Base-by-base conservation (phyloP, 1,284 basidiomycete species). In the Fistulinella cinereoalba region DNA sequence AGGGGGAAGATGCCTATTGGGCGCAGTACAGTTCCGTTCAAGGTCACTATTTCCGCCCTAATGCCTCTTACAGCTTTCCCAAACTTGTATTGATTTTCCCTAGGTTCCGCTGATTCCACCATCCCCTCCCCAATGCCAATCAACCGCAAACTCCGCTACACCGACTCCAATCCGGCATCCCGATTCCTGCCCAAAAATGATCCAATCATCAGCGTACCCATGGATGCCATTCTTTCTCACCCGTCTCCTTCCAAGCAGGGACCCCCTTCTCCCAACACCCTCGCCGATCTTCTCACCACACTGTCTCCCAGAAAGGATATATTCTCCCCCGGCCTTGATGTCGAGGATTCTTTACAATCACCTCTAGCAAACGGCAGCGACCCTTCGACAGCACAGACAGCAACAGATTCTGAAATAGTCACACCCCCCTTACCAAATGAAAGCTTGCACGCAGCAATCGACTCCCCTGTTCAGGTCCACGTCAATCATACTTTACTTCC, bases 1-100 rank as follows among this genome's bases (percentile, higher is more conserved):
- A 45, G 23, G 51, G 41, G 29, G 85, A 87, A 58, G 86, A 88
- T 52, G 82, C 82, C 4, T 88, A 88, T 56, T 88, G 85, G 84
- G 83, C 82, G 18, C 81, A 73, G 45, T 87, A 88, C 58, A 68
- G 80, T 36, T 71, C 73, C 23, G 75, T 87, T 9, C 83, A 88
- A 64, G 85, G 86, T 85, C 53, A 57, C 68, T 57, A 43, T 50
- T 37, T 51, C 50, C 45, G 24, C 28, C 11, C 36, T 44, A 38
- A 39, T 39, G 29, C 31, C 44, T 37, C 36, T 22, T 28, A n/a
- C 27, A 38, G 29, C 24, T 12, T 19, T 49, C 38, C 22, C 37
- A 44, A 19, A 34, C 46, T 54, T 13, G 58, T 21, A 6, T 24
- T 6, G 50, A n/a, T 12, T 7, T 16, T 27, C 18, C 44, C 27